These are phyloP conservation scores for Gossypium raimondii DNA, from an alignment of 345 rosid genomes.

Conservation along the genomic window DNA sequence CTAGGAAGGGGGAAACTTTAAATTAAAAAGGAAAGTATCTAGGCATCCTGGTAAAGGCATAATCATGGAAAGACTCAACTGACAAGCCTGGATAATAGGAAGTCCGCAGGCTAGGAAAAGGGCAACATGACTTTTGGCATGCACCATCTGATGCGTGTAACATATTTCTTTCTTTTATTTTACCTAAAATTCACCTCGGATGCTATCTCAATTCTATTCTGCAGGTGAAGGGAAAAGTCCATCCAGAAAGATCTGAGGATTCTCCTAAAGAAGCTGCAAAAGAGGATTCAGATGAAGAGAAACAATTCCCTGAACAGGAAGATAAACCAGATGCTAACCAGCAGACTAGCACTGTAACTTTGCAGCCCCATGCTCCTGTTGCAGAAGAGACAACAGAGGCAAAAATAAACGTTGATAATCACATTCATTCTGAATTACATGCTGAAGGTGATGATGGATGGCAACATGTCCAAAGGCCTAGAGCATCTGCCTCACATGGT, in stretches of 20 bases:
- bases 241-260: constrained; percentile 37
- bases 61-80: not conserved
- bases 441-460: constrained; percentile 88
- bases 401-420: constrained; percentile 30
- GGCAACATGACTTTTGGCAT: not conserved
- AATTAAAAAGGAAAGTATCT: not conserved
- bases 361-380: constrained; percentile 41
- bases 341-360: constrained; percentile 33
- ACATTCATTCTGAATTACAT: constrained; percentile 40
- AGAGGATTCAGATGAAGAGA: constrained; percentile 59
- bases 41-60: not conserved
- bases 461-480: constrained; percentile 93
- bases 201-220: constrained; percentile 16
- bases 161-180: not conserved
- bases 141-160: not conserved
- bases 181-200: constrained; percentile 7
- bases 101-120: not conserved
- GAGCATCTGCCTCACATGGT: constrained; percentile 68
- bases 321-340: constrained; percentile 32
- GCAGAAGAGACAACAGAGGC: constrained; percentile 40
- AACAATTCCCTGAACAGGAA: constrained; percentile 30
- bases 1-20: not conserved
- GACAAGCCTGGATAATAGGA: not conserved
- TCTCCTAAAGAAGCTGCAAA: constrained; percentile 38
- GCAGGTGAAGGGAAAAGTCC: constrained; percentile 62